These are phyloP conservation scores for Dichotomopilus funicola DNA, from an alignment of 2,329 filamentous ascomycete species.

Conservation along the genomic window DNA sequence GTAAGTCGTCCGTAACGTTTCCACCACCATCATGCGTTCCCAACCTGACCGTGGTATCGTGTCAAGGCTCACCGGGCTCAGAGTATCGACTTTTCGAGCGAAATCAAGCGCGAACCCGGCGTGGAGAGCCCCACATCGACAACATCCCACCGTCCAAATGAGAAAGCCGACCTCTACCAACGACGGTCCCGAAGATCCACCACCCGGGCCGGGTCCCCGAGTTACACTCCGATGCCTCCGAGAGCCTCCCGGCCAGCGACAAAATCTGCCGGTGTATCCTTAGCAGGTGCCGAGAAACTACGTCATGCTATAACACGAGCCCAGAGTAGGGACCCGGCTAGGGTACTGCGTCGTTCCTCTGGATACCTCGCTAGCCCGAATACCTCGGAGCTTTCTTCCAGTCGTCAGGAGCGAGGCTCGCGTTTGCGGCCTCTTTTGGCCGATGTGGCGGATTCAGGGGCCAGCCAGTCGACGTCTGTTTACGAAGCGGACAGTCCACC, in stretches of 20 bases:
- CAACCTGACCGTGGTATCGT: background rate
- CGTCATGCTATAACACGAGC: constrained; percentile 32
- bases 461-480: constrained; percentile 33
- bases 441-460: constrained; percentile 39
- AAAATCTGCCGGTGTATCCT: constrained; percentile 26
- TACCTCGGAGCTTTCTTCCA: constrained; percentile 39
- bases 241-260: constrained; percentile 29
- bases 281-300: constrained; percentile 34
- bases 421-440: constrained; percentile 37
- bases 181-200: constrained; percentile 31
- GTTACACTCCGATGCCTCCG: constrained; percentile 24
- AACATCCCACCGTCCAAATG: constrained; percentile 21
- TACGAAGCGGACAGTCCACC: constrained; percentile 47
- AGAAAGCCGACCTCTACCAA: constrained; percentile 24
- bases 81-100: constrained; percentile 17
- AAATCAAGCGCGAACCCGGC: constrained; percentile 28
- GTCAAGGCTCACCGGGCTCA: constrained; percentile 18
- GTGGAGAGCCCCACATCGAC: constrained; percentile 30
- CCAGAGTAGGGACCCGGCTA: constrained; percentile 27
- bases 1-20: constrained; percentile 5
- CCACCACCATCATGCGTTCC: too few relatives aligned
- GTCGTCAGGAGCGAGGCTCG: constrained; percentile 30
- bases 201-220: constrained; percentile 31
- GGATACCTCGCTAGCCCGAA: constrained; percentile 51
- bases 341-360: constrained; percentile 26